Conservation (phyloP, 495 filamentous ascomycete species). For the Tuber aestivum region DNA sequence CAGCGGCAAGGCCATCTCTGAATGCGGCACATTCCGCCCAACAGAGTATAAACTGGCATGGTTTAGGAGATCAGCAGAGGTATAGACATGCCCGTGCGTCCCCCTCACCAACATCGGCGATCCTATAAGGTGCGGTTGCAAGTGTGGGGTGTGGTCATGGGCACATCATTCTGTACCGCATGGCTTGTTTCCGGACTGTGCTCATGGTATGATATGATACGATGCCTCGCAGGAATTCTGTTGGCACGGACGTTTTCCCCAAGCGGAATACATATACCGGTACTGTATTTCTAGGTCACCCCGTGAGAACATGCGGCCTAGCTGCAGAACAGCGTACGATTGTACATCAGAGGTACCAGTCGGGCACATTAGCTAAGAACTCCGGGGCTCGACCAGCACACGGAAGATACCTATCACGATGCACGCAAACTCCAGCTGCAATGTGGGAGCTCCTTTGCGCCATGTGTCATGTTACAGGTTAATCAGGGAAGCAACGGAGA, state of each 20-base stretch:
- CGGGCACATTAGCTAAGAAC: not conserved
- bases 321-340: not conserved
- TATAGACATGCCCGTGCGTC: not conserved
- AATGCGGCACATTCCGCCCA: not conserved
- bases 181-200: constrained; percentile 1
- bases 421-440: not conserved
- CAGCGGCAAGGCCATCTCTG: not conserved
- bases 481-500: not conserved
- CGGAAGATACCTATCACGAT: not conserved
- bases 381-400: not conserved
- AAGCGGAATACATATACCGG: not conserved
- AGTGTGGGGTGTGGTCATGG: not conserved
- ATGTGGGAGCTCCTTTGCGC: not conserved
- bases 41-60: not conserved
- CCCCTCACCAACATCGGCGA: not conserved
- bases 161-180: not conserved
- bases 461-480: not conserved
- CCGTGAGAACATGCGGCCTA: not conserved
- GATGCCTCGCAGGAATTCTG: not conserved
- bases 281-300: not conserved
- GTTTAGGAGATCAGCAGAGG: not conserved
- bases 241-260: not conserved
- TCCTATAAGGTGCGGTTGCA: not conserved
- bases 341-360: not conserved
- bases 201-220: constrained; percentile 3